phyloP scores from a whole-genome alignment of 371 early-diverging fungal genomes.

The Catenaria anguillulae region DNA sequence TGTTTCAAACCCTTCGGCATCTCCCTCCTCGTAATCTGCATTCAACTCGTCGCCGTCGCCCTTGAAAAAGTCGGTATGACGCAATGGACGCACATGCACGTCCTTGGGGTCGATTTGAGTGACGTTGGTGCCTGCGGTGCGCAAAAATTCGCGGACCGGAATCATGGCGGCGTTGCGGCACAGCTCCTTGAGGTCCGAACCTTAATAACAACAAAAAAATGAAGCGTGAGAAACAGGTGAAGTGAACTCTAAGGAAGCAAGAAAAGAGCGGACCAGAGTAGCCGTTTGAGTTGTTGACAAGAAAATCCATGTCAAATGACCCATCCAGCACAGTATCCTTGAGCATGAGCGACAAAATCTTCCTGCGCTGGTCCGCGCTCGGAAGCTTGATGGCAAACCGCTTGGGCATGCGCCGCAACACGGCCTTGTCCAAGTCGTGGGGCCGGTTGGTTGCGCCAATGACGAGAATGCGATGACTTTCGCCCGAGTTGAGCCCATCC shows the following conservation, averaged over 20 bases:
- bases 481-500: slow-evolving; percentile 84
- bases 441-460: slow-evolving; percentile 93
- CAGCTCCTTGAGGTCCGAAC: slow-evolving; percentile 88
- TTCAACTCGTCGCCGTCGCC: slow-evolving; percentile 3
- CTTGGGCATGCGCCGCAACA: slow-evolving; percentile 93
- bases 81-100: not conserved
- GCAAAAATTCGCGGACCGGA: slow-evolving; percentile 79
- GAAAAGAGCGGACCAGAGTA: slow-evolving; percentile 32
- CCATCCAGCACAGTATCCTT: slow-evolving; percentile 44
- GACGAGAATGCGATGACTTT: slow-evolving; percentile 58
- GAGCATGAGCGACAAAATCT: slow-evolving; percentile 74
- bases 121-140: slow-evolving; percentile 11
- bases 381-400: slow-evolving; percentile 81
- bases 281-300: slow-evolving; percentile 67
- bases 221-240: not conserved
- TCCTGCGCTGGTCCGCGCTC: slow-evolving; percentile 65
- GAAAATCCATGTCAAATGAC: slow-evolving; percentile 50
- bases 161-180: slow-evolving; percentile 91
- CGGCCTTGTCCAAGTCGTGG: slow-evolving; percentile 91
- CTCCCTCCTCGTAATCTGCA: not conserved
- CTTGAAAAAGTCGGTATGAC: not conserved
- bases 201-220: slow-evolving; percentile 27
- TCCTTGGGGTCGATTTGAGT: not conserved
- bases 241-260: not conserved
- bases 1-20: not conserved